Evolutionary conservation across 768 basidiomycete species (phyloP), one percentile per base, ranked within the genome.

Genomic region (Boletus vermiculosoides): DNA sequence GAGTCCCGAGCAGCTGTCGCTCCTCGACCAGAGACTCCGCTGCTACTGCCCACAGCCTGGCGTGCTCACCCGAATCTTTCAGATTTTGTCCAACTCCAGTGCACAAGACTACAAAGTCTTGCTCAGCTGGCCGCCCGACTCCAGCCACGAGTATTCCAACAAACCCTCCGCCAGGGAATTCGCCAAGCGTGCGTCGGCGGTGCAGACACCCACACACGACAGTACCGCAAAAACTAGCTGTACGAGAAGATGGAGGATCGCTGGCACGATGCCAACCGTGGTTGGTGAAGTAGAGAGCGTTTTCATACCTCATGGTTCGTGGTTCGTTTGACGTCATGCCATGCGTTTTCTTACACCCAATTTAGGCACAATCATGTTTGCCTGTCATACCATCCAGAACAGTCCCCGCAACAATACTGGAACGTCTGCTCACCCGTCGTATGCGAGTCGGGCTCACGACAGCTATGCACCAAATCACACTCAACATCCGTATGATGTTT

Each of bases 271-370:
- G 79, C 77, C 79, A 66, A 79, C 81, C 37, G 78, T 81, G 56
- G 77, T 77, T 49, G 80, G 79, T 56, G 83, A 86, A 72, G 88
- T 92, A 30, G 90, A 92, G 70, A 92, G 89, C 74, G 87, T 93
- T 60, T 93, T 90, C 73, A 91, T 92, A 73, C 91, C 92, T 70
- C 90, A 94, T 83, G 91, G 91, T 88, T 70, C 64, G 83, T 65
- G 65, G 48, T 57, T 69, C 53, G 60, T 72, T 66, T 71, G 72
- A 72, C 69, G 72, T 72, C 72, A 72, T 59, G 46, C 65, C 70
- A 72, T 68, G 70, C 52, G 63, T 63, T 71, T 28, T 60, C 63
- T 63, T 45, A 61, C 58, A 53, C 42, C 47, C 28, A 30, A 18
- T 23, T 25, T 65, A 75, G 74, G 74, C 47, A 63, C 70, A 46